Evolutionary conservation across 208 protist genomes (phyloP), one percentile per base, ranked within the genome.

Genomic region (Acanthamoeba lenticulata): DNA sequence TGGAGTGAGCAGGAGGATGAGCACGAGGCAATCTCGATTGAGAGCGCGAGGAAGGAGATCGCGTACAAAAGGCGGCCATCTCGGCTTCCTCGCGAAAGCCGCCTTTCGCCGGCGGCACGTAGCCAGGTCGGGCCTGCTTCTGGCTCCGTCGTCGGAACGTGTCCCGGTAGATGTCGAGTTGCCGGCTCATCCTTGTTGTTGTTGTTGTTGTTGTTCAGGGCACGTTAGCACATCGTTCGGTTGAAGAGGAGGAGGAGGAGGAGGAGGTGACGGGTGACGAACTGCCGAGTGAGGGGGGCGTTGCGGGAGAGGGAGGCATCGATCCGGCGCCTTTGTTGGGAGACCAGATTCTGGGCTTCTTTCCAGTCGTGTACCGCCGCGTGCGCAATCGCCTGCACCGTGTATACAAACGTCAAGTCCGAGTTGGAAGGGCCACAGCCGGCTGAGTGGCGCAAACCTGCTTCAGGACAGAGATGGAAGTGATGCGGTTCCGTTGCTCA

Each of bases 11-110:
- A 27, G n/a, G 29, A 72, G n/a, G 27, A 13, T 29, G 27, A 57
- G 49, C 9, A 72, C 7, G n/a, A 34, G 11, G 17, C 29, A 72
- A 72, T 32, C 9, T 72, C 62, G 49, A 57, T 24, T 57, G 49
- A 24, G 13, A 65, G 7, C 40, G 9, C 3, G 29, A 42, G 3
- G 69, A 13, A 27, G 38, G 1, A 27, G 36, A 24, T 9, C 17
- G 19, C 69, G n/a, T 44, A 79, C 69, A 79, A 45, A 79, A 79
- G 69, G 69, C 69, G n/a, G 69, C 36, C 69, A 79, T 79, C 69
- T 79, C 69, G 19, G 69, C 69, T 27, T 79, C 69, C 27, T 79
- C 69, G 15, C 69, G 7, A 40, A 79, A 79, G 19, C 29, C 36
- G 27, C 5, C 27, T 24, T 24, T 9, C 47, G 19, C 47, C 47